Base-by-base conservation (phyloP, 768 basidiomycete genomes). In the Tephrocybe sp. region DNA sequence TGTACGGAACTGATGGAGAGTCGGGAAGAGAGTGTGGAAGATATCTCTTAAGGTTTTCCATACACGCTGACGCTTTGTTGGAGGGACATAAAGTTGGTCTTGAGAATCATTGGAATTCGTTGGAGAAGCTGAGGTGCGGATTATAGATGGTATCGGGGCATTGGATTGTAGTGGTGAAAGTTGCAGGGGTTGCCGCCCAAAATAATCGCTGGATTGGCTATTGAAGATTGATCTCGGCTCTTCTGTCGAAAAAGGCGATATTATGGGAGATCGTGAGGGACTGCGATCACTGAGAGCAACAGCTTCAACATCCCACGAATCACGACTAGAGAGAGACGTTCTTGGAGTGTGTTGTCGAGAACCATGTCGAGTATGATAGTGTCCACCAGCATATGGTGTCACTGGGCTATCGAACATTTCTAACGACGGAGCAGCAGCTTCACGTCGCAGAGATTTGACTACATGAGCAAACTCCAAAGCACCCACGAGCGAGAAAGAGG, bases 401-500 rank as follows among this genome's bases (percentile, higher is more conserved):
- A 74, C 68, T 6, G 66, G 85, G 23, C 77, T 79, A 43, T 89
- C 87, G 56, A 92, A 92, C 3, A 83, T 72, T 52, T 68, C 76
- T 42, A 91, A 71, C 0, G 82, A 78, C 0, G 79, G 69, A 0
- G 74, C 73, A 2, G 81, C 77, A 9, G 86, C 85, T 60, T 94
- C 84, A 43, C 76, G 76, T 56, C 84, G 83, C 20, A 99, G 74
- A 0, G 88, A 85, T 10, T 88, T 78, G 18, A 99, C 88, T 20
- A 98, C 89, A 53, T 94, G 87, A 15, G 94, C 80, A 69, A 99
- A 99, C 68, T 99, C 97, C 38, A 99, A 80, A 0, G 97, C 97
- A 8, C 96, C 93, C 4, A 98, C 81, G 1, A 99, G 80, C 2
- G 96, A 98, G 61, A 93, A 93, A 0, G 88, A 90, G 2, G 88